phyloP scores from a whole-genome alignment of 208 protist species.

The Acanthamoeba triangularis region DNA sequence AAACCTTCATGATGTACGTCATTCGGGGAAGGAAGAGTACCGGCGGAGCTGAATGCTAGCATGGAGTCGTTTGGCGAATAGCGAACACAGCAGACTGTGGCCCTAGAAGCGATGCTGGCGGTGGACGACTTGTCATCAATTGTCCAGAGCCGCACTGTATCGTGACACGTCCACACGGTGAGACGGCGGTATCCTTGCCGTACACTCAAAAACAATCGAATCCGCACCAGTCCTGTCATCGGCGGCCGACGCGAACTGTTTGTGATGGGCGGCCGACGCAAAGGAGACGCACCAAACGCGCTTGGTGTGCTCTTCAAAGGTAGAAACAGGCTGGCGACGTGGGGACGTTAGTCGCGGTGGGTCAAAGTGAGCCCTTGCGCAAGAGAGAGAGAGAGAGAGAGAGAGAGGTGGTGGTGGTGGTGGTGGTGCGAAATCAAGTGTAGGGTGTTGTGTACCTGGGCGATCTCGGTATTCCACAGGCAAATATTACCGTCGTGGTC shows the following conservation, averaged over 20 bases:
- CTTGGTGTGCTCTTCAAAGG: conserved; percentile 29
- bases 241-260: conserved; percentile 12
- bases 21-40: not conserved
- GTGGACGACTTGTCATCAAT: not conserved
- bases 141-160: not conserved
- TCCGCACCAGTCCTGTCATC: not conserved
- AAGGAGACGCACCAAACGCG: conserved; percentile 37
- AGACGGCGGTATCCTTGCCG: no score
- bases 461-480: conserved; percentile 27
- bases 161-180: no score
- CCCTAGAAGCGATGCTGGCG: not conserved
- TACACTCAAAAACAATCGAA: no score
- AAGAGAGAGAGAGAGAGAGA: not conserved
- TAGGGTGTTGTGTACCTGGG: not conserved
- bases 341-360: not conserved
- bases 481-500: conserved; percentile 48
- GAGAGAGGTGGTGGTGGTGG: no score
- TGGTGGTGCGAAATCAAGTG: no score
- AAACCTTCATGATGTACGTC: not conserved
- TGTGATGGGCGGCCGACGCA: not conserved
- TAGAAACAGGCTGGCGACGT: not conserved
- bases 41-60: conserved; percentile 1
- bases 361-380: no score
- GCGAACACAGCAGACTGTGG: not conserved
- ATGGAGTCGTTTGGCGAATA: conserved; percentile 27